Conservation (phyloP, 345 rosid species). For the Sonneratia alba region DNA sequence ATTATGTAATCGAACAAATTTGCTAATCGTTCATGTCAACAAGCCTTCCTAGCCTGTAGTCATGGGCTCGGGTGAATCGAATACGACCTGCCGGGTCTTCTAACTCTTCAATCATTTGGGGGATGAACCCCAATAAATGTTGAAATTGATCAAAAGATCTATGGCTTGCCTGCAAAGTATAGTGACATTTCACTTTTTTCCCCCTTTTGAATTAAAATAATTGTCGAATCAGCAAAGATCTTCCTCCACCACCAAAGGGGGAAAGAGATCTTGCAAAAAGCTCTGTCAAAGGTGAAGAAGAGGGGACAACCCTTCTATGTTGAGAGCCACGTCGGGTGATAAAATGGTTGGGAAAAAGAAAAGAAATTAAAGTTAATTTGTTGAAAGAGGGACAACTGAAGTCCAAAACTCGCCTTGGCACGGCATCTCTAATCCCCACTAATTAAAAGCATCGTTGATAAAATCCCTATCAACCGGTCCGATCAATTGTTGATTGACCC, state of each 20-base stretch:
- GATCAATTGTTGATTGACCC: no score
- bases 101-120: background rate
- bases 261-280: background rate
- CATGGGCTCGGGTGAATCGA: background rate
- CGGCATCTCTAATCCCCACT: background rate
- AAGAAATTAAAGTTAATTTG: background rate
- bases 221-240: background rate
- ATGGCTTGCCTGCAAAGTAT: no score
- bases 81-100: background rate
- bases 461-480: no score
- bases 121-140: background rate
- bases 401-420: background rate
- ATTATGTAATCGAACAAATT: no score
- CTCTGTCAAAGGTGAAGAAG: background rate
- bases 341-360: background rate
- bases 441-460: background rate
- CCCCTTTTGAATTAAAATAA: no score
- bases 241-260: background rate
- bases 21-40: background rate
- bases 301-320: background rate
- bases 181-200: background rate
- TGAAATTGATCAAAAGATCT: background rate
- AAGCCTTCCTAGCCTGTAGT: background rate
- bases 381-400: no score
- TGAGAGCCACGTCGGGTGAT: background rate